Evolutionary conservation across 2,329 filamentous ascomycete species (phyloP).

Genomic region (Dactylellina leptospora): DNA sequence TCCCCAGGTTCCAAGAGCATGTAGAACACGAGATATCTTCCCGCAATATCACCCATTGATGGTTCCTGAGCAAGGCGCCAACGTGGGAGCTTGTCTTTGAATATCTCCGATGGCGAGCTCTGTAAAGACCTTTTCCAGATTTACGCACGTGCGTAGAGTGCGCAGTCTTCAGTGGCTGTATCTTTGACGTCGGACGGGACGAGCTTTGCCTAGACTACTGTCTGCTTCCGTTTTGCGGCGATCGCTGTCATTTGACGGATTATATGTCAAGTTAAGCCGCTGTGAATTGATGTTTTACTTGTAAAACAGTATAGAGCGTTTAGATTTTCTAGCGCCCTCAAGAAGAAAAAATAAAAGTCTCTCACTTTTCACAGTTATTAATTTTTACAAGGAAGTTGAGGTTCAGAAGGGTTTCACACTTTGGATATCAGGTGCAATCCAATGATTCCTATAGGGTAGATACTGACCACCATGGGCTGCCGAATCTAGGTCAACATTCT

Average conservation of each 20-base stretch:
- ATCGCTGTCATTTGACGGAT: background rate
- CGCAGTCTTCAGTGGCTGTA: conserved; percentile 22
- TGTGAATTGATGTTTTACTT: conserved; percentile 21
- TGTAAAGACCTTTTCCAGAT: background rate
- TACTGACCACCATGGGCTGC: conserved; percentile 7
- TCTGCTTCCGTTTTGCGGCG: conserved; percentile 18
- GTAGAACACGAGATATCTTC: conserved; percentile 35
- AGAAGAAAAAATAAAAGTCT: too few relatives aligned
- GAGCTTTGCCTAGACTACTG: conserved; percentile 17
- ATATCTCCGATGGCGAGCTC: conserved; percentile 51
- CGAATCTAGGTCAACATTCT: conserved; percentile 28
- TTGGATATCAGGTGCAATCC: conserved; percentile 24
- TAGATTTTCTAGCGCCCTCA: conserved; percentile 16
- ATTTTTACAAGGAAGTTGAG: conserved; percentile 26
- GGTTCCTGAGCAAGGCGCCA: conserved; percentile 22
- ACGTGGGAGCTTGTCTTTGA: conserved; percentile 38
- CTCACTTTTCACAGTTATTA: too few relatives aligned
- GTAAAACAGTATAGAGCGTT: conserved; percentile 38
- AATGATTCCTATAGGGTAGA: conserved; percentile 29
- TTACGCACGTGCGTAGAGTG: too few relatives aligned
- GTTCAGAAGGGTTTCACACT: conserved; percentile 13
- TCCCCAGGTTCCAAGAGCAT: conserved; percentile 21
- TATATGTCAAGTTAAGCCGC: conserved; percentile 4
- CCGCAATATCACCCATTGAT: conserved; percentile 18
- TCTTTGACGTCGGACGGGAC: conserved; percentile 1